A percentile compares a stretch with the other conserved stretches of the same genome.
Conservation (phyloP, 345 rosid species). For the Boechera stricta region DNA sequence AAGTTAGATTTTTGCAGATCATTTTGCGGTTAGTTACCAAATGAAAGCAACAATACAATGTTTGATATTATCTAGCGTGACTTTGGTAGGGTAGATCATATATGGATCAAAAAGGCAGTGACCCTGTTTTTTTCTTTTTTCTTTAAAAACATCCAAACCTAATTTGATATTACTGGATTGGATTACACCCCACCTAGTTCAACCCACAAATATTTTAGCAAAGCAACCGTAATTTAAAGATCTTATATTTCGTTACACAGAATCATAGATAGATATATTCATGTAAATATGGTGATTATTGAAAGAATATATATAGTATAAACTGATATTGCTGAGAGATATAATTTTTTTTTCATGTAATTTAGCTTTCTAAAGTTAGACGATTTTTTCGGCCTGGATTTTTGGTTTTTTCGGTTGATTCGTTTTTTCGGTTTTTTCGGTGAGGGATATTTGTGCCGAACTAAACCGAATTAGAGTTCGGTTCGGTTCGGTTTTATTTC, state of each 20-base stretch:
- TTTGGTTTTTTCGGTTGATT: too few relatives aligned
- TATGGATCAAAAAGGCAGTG: background rate
- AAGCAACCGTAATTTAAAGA: too few relatives aligned
- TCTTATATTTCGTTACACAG: too few relatives aligned
- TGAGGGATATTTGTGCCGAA: too few relatives aligned
- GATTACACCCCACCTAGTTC: constrained; percentile 3
- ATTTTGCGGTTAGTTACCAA: background rate
- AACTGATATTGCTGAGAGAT: background rate
- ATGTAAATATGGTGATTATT: background rate
- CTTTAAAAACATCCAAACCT: background rate
- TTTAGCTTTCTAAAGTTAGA: background rate
- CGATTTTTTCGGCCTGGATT: too few relatives aligned
- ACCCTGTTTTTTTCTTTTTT: background rate
- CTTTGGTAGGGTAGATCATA: constrained; percentile 4
- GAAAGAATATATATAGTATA: background rate
- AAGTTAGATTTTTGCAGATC: background rate
- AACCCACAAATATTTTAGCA: background rate
- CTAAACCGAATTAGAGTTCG: too few relatives aligned
- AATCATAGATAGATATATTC: too few relatives aligned
- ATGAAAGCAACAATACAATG: background rate
- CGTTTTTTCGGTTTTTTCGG: too few relatives aligned
- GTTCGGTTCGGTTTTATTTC: too few relatives aligned
- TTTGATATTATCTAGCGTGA: background rate
- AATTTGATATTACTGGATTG: constrained; percentile 9
- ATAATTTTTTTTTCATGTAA: too few relatives aligned